Base-by-base conservation (phyloP, 352 stramenopile genomes). In the Pythium periplocum region DNA sequence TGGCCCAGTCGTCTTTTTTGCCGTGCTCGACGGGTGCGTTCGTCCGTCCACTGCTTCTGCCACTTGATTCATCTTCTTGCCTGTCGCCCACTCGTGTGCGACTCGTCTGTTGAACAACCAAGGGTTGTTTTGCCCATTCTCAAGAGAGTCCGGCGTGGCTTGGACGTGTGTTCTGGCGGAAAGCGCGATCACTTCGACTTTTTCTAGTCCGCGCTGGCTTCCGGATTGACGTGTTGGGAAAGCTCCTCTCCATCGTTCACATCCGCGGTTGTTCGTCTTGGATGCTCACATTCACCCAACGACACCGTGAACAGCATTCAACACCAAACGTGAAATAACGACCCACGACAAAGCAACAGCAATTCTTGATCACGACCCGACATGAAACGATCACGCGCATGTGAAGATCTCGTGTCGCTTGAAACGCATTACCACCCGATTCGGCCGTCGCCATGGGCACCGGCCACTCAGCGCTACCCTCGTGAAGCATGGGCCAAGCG, bases 331-430 rank as follows among this genome's bases (percentile, higher is more conserved):
- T 43, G 38, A 43, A 43, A 43, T 43, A 43, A 43, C 38, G 38
- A 43, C 38, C 38, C 38, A 43, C 38, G 38, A 43, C 38, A 43
- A 43, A 43, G 38, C 38, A 43, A 48, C 43, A 48, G 43, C 43
- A 48, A 48, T 11, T 30, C 43, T 48, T 48, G 9, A 48, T 31
- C 43, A 36, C 43, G 10, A 33, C n/a, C 34, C 32, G 50, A 39
- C 31, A 85, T 87, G 77, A 87, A 87, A 61, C 70, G 77, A 66
- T 87, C 77, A 34, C 74, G 77, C 48, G 77, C 77, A n/a, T 86
- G 71, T 55, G 72, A 86, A 55, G 74, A 87, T 53, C 69, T 87
- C 38, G 68, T 83, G 46, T 69, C 74, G 33, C 66, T 87, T 45
- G 77, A 75, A 53, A 63, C 50, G 57, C 64, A 59, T 52, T 65